A percentile compares a stretch with the other conserved stretches of the same genome.
Conservation (phyloP, 2,329 filamentous ascomycete genomes). For the Exophiala mesophila region DNA sequence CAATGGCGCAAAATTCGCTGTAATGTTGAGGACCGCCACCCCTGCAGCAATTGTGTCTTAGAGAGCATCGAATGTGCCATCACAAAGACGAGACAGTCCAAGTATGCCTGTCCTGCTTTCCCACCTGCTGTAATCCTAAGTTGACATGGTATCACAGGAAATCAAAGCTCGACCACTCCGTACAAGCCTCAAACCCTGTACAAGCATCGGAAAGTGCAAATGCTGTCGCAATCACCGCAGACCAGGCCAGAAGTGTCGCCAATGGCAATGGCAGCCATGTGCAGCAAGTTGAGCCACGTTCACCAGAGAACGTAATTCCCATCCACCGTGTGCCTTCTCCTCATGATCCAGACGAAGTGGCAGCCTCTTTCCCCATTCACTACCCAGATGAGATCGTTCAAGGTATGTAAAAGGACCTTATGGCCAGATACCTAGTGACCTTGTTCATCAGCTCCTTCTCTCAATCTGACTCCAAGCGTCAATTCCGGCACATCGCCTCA, state of each 20-base stretch:
- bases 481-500: not conserved
- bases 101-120: not conserved
- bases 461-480: not conserved
- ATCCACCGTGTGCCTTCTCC: no score
- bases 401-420: not conserved
- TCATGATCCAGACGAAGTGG: no score
- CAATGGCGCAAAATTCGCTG: constrained; percentile 1
- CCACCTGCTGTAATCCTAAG: not conserved
- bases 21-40: not conserved
- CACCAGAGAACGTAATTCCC: no score
- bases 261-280: no score
- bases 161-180: not conserved
- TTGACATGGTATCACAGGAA: not conserved
- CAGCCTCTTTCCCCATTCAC: not conserved
- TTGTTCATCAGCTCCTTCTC: not conserved
- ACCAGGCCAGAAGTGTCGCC: no score
- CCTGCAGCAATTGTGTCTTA: not conserved
- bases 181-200: no score
- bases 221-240: no score
- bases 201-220: no score
- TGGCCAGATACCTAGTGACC: not conserved
- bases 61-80: not conserved
- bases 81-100: not conserved
- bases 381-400: not conserved
- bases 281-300: no score